A percentile compares a stretch with the other conserved stretches of the same genome.
phyloP scores from a whole-genome alignment of 331 rosid genomes.

The Cydonia oblonga region DNA sequence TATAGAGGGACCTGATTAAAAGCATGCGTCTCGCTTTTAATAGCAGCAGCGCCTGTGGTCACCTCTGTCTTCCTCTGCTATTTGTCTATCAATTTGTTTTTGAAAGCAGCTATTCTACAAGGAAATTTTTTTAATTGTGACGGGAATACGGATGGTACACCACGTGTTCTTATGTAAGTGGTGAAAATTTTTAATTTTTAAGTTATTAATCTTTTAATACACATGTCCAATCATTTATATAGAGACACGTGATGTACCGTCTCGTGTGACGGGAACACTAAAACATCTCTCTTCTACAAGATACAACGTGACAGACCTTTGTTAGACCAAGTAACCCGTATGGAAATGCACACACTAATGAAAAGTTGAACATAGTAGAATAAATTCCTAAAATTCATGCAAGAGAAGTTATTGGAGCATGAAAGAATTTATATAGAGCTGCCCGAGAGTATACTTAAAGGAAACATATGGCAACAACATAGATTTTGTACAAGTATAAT shows the following conservation, averaged over 20 bases:
- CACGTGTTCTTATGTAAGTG: too few relatives aligned
- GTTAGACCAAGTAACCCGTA: neutral
- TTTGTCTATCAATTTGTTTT: conserved; percentile 69
- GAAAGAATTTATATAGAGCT: neutral
- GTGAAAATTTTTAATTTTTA: too few relatives aligned
- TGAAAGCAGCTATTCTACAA: conserved; percentile 59
- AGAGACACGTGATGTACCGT: too few relatives aligned
- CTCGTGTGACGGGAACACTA: too few relatives aligned
- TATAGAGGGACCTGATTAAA: conserved; percentile 63
- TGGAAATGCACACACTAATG: neutral
- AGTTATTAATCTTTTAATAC: too few relatives aligned
- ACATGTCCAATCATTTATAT: too few relatives aligned
- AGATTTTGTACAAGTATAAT: neutral
- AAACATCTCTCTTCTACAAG: too few relatives aligned
- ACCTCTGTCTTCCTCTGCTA: conserved; percentile 90
- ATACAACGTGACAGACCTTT: conserved; percentile 17
- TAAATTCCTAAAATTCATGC: neutral
- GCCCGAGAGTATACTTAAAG: neutral
- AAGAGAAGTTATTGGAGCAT: neutral
- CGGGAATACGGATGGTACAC: too few relatives aligned
- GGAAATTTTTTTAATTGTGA: too few relatives aligned
- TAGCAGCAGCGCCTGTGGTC: conserved; percentile 61
- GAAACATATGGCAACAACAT: neutral
- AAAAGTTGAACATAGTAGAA: neutral
- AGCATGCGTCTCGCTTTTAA: conserved; percentile 62